Conservation (phyloP, 768 basidiomycete genomes). For the Leccinum uliginosum region DNA sequence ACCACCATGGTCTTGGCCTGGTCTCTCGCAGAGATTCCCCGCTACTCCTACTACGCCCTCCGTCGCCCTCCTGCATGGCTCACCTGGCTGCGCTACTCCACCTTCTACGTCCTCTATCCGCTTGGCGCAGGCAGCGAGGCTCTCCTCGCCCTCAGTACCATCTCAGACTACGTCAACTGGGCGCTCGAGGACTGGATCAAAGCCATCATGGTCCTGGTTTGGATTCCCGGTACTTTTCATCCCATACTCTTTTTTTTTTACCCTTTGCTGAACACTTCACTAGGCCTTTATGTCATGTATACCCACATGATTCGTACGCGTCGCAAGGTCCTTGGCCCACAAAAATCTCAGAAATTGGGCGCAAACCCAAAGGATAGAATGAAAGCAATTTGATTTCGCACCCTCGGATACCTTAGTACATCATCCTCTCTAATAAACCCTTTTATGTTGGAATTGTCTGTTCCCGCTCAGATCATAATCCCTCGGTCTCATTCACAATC, state of each 20-base stretch:
- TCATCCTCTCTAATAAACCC: constrained; percentile 18
- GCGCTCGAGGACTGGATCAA: constrained; percentile 52
- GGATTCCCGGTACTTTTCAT: constrained; percentile 78
- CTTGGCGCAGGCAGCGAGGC: constrained; percentile 91
- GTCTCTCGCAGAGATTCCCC: constrained; percentile 87
- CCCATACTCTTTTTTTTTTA: not conserved
- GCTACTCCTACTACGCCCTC: constrained; percentile 84
- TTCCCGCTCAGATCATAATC: constrained; percentile 7
- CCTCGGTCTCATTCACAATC: constrained; percentile 8
- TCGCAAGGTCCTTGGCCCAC: constrained; percentile 45
- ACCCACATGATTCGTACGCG: constrained; percentile 58
- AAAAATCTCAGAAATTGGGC: constrained; percentile 31
- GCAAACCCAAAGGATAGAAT: constrained; percentile 31
- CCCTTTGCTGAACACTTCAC: not conserved
- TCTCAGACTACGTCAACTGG: constrained; percentile 55
- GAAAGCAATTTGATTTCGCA: constrained; percentile 16
- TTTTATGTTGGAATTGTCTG: constrained; percentile 6
- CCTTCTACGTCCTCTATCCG: constrained; percentile 93
- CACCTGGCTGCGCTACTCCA: constrained; percentile 80
- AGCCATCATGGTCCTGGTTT: constrained; percentile 61
- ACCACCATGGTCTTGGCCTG: constrained; percentile 91
- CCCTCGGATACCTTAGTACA: not conserved
- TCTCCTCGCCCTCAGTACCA: constrained; percentile 70
- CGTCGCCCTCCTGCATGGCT: constrained; percentile 53
- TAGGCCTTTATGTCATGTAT: constrained; percentile 53